Conservation (phyloP, 108 stramenopile genomes). For the Fragilaria radians region DNA sequence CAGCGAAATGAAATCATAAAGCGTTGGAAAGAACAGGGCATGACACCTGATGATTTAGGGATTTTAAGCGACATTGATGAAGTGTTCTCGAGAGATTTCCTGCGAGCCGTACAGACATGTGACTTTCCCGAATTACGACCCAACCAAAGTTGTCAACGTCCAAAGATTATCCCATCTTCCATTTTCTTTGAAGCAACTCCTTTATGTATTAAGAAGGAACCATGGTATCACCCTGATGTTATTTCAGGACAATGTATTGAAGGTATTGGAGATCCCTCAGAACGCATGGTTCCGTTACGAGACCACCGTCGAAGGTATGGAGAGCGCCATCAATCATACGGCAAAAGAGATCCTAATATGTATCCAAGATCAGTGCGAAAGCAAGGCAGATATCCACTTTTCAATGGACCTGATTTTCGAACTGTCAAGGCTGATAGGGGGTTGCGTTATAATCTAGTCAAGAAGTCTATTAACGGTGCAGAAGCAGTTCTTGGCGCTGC, state of each 20-base stretch:
- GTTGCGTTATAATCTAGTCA: not conserved
- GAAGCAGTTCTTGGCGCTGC: conserved; percentile 2
- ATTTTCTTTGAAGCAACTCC: conserved; percentile 39
- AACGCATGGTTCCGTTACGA: not conserved
- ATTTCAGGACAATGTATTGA: conserved; percentile 40
- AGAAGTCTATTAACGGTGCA: not conserved
- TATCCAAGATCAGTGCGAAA: not conserved
- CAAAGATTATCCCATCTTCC: conserved; percentile 20
- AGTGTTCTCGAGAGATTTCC: conserved; percentile 44
- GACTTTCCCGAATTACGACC: conserved; percentile 29
- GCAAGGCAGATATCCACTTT: not conserved
- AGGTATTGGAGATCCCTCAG: conserved; percentile 1
- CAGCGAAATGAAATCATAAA: conserved; percentile 40
- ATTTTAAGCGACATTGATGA: conserved; percentile 51
- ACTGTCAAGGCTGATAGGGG: not conserved
- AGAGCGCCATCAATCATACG: not conserved
- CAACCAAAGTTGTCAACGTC: conserved; percentile 13
- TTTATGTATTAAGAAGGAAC: conserved; percentile 23
- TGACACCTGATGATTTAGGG: conserved; percentile 44
- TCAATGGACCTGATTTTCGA: not conserved
- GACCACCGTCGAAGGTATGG: not conserved
- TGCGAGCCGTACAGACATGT: conserved; percentile 45
- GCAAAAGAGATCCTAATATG: not conserved
- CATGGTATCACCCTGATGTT: conserved; percentile 47
- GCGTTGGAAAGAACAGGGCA: conserved; percentile 48